Percentiles rank a stretch among this genome's conserved stretches.
Conservation (phyloP, 768 basidiomycete species). For the Suillus weaverae region DNA sequence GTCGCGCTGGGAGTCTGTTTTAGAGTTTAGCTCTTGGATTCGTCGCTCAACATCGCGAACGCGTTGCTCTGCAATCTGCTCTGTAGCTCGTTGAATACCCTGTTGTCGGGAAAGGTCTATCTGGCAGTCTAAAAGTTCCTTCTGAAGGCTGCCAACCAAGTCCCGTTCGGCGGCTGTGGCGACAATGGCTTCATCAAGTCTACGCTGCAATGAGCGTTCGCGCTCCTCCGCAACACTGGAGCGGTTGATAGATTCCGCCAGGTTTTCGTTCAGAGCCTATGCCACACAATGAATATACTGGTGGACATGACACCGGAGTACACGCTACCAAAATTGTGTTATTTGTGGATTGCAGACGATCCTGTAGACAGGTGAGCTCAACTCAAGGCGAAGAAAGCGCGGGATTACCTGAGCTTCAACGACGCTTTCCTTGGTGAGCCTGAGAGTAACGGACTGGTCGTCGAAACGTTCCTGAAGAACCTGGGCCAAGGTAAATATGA, state of each 20-base stretch:
- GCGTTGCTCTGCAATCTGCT: conserved; percentile 24
- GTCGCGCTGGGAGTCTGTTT: conserved; percentile 19
- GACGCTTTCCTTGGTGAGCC: conserved; percentile 53
- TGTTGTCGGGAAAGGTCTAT: conserved; percentile 27
- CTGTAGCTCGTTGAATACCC: conserved; percentile 21
- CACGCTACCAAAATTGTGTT: conserved; percentile 19
- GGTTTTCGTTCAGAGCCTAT: conserved; percentile 19
- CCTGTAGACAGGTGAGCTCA: conserved; percentile 14
- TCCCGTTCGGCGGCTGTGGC: conserved; percentile 12
- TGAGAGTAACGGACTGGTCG: conserved; percentile 52
- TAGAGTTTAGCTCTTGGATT: conserved; percentile 20
- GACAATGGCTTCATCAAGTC: conserved; percentile 15
- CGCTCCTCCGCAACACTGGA: conserved; percentile 22
- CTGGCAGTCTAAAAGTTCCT: conserved; percentile 8
- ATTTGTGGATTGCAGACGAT: conserved; percentile 23
- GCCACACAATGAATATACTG: conserved; percentile 1
- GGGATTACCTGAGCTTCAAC: conserved; percentile 49
- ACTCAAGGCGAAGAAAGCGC: background rate
- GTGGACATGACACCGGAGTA: background rate
- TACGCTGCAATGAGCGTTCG: conserved; percentile 18
- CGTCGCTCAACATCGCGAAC: conserved; percentile 22
- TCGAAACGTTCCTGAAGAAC: conserved; percentile 61
- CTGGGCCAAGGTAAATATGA: conserved; percentile 23
- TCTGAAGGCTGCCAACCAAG: conserved; percentile 10
- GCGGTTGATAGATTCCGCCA: conserved; percentile 13